Evolutionary conservation across 495 filamentous ascomycete species (phyloP), one percentile per base, ranked within the genome.

Genomic region (Annulohypoxylon stygium): DNA sequence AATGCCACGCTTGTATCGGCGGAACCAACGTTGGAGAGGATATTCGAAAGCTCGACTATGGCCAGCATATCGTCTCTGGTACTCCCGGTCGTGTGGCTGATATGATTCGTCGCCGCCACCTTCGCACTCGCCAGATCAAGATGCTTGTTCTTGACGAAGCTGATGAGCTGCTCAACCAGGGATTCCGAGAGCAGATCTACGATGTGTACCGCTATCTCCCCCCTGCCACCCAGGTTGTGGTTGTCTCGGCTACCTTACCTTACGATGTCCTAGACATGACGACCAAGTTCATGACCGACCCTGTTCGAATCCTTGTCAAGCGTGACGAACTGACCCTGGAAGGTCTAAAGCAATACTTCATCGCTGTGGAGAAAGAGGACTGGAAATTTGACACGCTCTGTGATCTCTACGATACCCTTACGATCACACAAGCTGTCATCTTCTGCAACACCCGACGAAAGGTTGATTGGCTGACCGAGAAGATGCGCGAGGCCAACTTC

Each of bases 351-450:
- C 96, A 99, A 81, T 99, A 97, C 84, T 99, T 97, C 83, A 99
- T 99, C 76, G 97, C 96, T 10, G 95, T 98, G 33, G 96, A 99
- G 84, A 98, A 98, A 84, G 96, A 99, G 81, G 96, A 98, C 76
- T 99, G 96, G 96, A 99, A 99, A 78, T 94, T 99, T 73, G 96
- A 99, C 79, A 99, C 96, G n/a, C 90, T 99, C 8, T 98, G 93
- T 78, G 96, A 99, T 86, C 91, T 99, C 26, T 99, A 99, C 87
- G 96, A 99, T 79, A 99, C 96, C 6, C 84, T 99, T 69, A 99
- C 96, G 61, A 99, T 99, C 81, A 99, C 96, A 16, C 96, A 99
- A 82, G 96, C 96, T 9, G 96, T 99, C 77, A 99, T 99, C 81
- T 99, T 99, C 90, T 99, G 96, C 88, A 99, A 99, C 85, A 99